Evolutionary conservation across 163 green algal genomes (phyloP), one percentile per base, ranked within the genome.

Genomic region (Scenedesmus sp.): DNA sequence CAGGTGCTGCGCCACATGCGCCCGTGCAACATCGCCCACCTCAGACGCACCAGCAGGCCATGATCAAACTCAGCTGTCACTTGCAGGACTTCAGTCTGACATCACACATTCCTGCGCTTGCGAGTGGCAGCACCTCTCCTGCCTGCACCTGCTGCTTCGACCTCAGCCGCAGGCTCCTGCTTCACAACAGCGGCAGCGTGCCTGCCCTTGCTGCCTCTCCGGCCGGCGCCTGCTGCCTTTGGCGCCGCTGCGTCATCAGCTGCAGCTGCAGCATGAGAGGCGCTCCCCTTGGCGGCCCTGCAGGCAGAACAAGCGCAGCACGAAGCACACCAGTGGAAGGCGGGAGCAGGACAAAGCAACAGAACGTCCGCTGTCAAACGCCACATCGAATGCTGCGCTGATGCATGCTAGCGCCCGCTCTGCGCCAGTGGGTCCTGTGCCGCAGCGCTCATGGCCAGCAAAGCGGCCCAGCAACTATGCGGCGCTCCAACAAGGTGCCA

Each of bases 101-200:
- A 56, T 86, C 81, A 89, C 24, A 43, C 83, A 68, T 89, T 89
- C 37, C 83, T 46, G 59, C 83, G 61, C 65, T 89, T 89, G 53
- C 83, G 61, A 6, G 35, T 56, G 0, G 9, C 83, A 37, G 56
- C 83, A 20, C 24, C 68, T 22, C 40, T 80, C n/a, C 33, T 46
- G 24, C 83, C 56, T 26, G 56, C 24, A 16, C 37, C 83, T 81
- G 20, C 82, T 49, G 82, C 46, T 33, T 40, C 79, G 26, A 3
- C 59, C 30, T 46, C 82, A 35, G 82, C 49, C 73, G 12, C 35
- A 49, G 73, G 73, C 73, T 83, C 73, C 6, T 46, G 35, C 9
- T 73, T 87, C 40, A 73, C 82, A 51, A 12, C 53, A 73, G 42
- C 79, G 68, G 73, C 33, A 40, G 82, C 82, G 33, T 51, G 51